Conservation (phyloP, 2,329 filamentous ascomycete species). For the Tolypocladium cylindrosporum region DNA sequence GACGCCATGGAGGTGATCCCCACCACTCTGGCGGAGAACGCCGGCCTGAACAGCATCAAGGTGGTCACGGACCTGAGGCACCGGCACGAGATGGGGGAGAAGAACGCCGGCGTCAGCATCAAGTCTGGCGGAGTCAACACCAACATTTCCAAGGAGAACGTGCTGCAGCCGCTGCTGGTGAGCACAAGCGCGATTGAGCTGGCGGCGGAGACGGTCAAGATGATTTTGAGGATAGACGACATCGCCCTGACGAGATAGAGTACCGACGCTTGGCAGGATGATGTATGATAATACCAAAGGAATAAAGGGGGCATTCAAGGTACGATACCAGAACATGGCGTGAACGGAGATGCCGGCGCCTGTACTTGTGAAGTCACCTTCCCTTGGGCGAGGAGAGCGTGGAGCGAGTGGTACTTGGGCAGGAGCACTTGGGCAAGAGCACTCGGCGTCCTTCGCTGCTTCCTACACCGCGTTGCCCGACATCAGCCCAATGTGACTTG, state of each 20-base stretch:
- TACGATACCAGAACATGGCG: background rate
- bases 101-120: slow-evolving; percentile 95
- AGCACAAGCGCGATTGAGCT: slow-evolving; percentile 97
- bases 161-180: slow-evolving; percentile 88
- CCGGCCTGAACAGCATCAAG: slow-evolving; percentile 95
- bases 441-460: background rate
- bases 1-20: slow-evolving; percentile 96
- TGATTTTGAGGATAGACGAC: slow-evolving; percentile 64
- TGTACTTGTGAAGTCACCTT: background rate
- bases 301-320: slow-evolving; percentile 5
- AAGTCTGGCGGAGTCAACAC: slow-evolving; percentile 94
- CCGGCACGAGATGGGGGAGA: slow-evolving; percentile 88
- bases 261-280: slow-evolving; percentile 16
- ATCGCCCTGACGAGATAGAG: slow-evolving; percentile 50
- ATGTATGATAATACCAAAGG: slow-evolving; percentile 27
- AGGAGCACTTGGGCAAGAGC: background rate
- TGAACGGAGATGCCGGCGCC: background rate
- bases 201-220: slow-evolving; percentile 97
- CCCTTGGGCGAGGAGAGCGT: too few species aligned
- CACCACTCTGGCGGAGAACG: slow-evolving; percentile 93
- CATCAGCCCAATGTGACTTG: background rate
- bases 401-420: too few species aligned
- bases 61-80: slow-evolving; percentile 94
- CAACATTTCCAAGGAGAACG: slow-evolving; percentile 94
- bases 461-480: background rate